These are phyloP conservation scores for Senna tora DNA, from an alignment of 306 rosid genomes.

Conservation along the genomic window DNA sequence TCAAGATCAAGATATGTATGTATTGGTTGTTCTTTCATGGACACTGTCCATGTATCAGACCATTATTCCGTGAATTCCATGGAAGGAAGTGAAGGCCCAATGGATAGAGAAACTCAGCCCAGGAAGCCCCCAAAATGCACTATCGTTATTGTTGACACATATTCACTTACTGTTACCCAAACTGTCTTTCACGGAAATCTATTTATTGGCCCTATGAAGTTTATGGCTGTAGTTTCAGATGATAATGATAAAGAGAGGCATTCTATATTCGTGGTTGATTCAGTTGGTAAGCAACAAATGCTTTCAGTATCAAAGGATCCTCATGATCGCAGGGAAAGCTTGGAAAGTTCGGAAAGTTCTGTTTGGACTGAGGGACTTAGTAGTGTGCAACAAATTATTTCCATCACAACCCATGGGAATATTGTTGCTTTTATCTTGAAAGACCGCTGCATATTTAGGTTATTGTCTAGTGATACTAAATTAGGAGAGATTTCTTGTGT, in stretches of 20 bases:
- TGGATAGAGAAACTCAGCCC: constrained; percentile 59
- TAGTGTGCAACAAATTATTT: constrained; percentile 56
- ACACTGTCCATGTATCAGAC: constrained; percentile 41
- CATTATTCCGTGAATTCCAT: constrained; percentile 46
- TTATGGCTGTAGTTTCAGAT: constrained; percentile 71
- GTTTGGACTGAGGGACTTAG: constrained; percentile 54
- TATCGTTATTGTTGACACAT: constrained; percentile 75
- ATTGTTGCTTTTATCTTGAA: constrained; percentile 60
- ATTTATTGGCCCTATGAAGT: constrained; percentile 72
- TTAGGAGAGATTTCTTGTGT: constrained; percentile 69
- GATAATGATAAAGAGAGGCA: constrained; percentile 56
- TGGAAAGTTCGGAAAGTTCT: constrained; percentile 48
- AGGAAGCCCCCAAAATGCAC: constrained; percentile 71
- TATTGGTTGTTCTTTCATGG: constrained; percentile 78
- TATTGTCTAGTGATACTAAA: constrained; percentile 50
- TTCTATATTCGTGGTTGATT: constrained; percentile 72
- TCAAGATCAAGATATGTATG: constrained; percentile 80
- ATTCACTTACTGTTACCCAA: constrained; percentile 73
- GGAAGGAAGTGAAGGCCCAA: constrained; percentile 54
- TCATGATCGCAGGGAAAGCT: constrained; percentile 49
- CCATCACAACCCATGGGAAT: constrained; percentile 51
- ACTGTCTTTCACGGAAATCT: constrained; percentile 81
- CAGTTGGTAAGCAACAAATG: constrained; percentile 66
- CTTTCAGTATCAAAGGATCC: constrained; percentile 56
- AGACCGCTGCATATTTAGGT: constrained; percentile 64